Percentiles rank a stretch among this genome's conserved stretches.
Evolutionary conservation across 371 early-diverging fungal species (phyloP).

Genomic region (Mortierella sp.): DNA sequence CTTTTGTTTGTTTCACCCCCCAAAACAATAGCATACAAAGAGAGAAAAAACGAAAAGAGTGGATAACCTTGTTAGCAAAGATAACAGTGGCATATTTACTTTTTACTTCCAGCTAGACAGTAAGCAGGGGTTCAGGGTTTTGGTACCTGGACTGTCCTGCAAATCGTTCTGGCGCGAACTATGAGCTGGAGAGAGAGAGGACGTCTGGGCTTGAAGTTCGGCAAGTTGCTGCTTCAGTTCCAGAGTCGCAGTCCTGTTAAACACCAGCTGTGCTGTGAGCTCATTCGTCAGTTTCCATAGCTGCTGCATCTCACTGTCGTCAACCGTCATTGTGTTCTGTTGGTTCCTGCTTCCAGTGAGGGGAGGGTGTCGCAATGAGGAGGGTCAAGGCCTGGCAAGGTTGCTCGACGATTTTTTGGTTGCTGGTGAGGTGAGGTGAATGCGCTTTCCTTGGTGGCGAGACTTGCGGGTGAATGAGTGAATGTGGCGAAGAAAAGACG

Average conservation of each 20-base stretch:
- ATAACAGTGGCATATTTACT: no score
- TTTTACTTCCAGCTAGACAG: no score
- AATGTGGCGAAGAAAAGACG: background rate
- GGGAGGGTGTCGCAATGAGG: background rate
- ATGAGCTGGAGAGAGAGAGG: background rate
- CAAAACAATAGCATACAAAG: background rate
- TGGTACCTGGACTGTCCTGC: background rate
- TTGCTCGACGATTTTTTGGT: background rate
- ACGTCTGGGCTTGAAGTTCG: slow-evolving; percentile 31
- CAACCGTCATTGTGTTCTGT: slow-evolving; percentile 41
- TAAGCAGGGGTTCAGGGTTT: background rate
- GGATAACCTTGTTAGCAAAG: no score
- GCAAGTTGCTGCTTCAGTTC: slow-evolving; percentile 56
- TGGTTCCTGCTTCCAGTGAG: background rate
- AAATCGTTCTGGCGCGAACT: background rate
- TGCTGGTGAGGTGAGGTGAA: background rate
- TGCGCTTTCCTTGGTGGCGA: background rate
- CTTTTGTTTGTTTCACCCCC: background rate
- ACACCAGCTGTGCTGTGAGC: slow-evolving; percentile 57
- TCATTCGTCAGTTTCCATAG: slow-evolving; percentile 59
- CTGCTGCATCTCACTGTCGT: slow-evolving; percentile 53
- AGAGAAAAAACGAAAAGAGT: background rate
- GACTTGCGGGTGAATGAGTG: background rate
- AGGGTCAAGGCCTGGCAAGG: background rate
- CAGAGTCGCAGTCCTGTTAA: slow-evolving; percentile 46